Evolutionary conservation across 495 filamentous ascomycete genomes (phyloP).

Genomic region (Neurospora sp.): DNA sequence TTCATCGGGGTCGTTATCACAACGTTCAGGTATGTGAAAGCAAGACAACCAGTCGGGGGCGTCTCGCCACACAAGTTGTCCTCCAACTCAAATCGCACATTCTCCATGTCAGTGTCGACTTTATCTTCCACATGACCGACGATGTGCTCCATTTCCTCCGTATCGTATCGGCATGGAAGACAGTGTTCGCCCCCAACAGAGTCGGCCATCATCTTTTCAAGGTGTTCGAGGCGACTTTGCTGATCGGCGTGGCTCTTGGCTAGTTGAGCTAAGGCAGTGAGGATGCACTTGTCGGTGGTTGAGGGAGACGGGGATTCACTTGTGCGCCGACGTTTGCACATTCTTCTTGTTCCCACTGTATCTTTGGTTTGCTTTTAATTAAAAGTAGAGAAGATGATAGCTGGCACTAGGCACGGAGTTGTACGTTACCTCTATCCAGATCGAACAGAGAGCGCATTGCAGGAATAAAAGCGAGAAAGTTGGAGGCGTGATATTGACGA

Average conservation of each 20-base stretch:
- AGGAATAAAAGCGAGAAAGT: too few relatives aligned
- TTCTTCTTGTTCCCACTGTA: too few relatives aligned
- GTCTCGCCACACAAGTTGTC: conserved; percentile 1
- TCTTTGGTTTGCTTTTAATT: too few relatives aligned
- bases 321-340: conserved; percentile 4
- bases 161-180: conserved; percentile 1
- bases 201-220: not conserved
- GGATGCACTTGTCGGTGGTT: not conserved
- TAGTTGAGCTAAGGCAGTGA: not conserved
- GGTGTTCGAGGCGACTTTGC: not conserved
- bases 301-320: not conserved
- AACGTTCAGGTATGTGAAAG: not conserved
- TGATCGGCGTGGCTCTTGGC: too few relatives aligned
- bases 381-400: too few relatives aligned
- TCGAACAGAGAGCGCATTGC: too few relatives aligned
- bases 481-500: too few relatives aligned
- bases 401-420: too few relatives aligned
- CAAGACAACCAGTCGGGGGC: too few relatives aligned
- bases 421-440: too few relatives aligned
- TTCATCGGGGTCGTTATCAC: not conserved
- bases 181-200: not conserved
- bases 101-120: not conserved
- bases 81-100: not conserved
- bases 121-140: not conserved
- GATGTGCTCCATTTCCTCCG: not conserved